Conservation (phyloP, 2,329 filamentous ascomycete genomes). For the Colletotrichum navitas region DNA sequence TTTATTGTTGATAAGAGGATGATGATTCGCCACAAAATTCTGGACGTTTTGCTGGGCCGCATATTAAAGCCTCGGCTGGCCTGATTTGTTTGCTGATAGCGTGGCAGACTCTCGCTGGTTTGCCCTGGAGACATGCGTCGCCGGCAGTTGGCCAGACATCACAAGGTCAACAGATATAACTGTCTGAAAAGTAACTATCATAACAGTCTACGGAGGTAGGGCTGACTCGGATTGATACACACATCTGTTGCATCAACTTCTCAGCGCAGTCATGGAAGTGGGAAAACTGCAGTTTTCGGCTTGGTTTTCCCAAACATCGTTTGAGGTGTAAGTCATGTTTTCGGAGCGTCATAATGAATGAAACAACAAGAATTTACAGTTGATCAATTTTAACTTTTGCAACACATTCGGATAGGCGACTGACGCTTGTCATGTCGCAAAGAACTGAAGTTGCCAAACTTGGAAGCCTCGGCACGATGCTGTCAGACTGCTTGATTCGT, state of each 20-base stretch:
- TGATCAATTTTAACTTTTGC: neutral
- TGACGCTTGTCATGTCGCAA: neutral
- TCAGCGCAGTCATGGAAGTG: neutral
- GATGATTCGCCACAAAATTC: too few relatives aligned
- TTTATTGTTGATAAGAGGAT: too few relatives aligned
- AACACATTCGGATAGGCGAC: neutral
- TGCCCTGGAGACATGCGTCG: neutral
- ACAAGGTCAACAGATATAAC: neutral
- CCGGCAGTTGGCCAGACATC: neutral
- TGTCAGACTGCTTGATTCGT: neutral
- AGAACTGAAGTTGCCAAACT: neutral
- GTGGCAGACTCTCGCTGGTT: too few relatives aligned
- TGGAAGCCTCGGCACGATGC: neutral
- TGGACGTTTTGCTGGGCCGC: too few relatives aligned
- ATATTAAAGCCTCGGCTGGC: too few relatives aligned
- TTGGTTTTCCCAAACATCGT: neutral
- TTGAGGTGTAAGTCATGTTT: neutral
- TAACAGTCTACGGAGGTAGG: too few relatives aligned
- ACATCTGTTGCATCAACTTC: neutral
- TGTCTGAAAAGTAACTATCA: neutral
- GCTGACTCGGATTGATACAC: too few relatives aligned
- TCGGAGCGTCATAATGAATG: rapidly evolving
- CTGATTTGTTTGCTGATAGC: too few relatives aligned
- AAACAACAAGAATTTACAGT: too few relatives aligned
- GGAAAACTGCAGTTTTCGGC: neutral